Base-by-base conservation (phyloP, 2,329 filamentous ascomycete genomes). In the Seiridium cupressi region DNA sequence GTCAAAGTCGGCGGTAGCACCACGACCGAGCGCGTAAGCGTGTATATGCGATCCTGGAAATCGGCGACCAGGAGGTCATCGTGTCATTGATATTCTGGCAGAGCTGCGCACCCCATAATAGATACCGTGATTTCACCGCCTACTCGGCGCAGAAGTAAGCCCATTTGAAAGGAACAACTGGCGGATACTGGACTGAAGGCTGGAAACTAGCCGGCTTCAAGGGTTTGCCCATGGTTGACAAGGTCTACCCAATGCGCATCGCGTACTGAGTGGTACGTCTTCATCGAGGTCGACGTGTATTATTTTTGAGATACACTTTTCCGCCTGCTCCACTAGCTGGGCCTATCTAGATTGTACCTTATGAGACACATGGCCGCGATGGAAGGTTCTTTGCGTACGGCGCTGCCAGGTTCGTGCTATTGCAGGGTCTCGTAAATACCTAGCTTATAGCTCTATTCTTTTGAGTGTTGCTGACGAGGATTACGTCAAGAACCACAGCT, bases 251-350 rank as follows among this genome's bases (percentile, higher is more conserved):
- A 13, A 66, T 73, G 58, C 66, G 72, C 44, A 26, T 79, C 79
- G 2, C 71, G 82, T 35, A 79, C 80, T 53, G 81, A 81, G 58
- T 87, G 84, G 84, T 87, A 80, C 62, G 73, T 85, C 60, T 87
- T 87, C 67, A 79, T 85, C 56, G 84, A 86, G 64, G 79, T 82
- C 0, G 84, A 87, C 66, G 86, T 83, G 0, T 86, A 84, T 64
- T 69, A 86, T 44, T 74, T 84, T 10, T 83, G 83, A 75, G 72
- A 77, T 38, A 84, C 82, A 36, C 65, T 86, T 44, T 67, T 85
- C n/a, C 72, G 77, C 31, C 87, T 83, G 82, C 75, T 87, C 34
- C 72, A 74, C n/a, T 73, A 77, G 32, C 78, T 83, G 62, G 79
- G 87, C 67, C 64, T 78, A 3, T 69, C 68, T 3, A 69, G 81